Base-by-base conservation (phyloP, 352 stramenopile species). In the Phytophthora lateralis region DNA sequence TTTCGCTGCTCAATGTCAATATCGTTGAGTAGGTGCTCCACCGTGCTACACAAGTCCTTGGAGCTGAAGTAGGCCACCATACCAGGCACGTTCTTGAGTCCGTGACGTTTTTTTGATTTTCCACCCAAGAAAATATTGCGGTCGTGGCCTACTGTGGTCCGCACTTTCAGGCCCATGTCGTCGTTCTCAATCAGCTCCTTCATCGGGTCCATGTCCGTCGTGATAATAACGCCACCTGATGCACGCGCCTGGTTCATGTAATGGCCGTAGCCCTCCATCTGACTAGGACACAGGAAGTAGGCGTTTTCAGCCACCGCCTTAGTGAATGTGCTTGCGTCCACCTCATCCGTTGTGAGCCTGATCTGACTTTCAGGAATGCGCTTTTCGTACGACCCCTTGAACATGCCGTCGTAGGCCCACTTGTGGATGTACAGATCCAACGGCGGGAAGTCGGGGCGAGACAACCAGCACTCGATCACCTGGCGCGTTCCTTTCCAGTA, bases 201-300 rank as follows among this genome's bases (percentile, higher is more conserved):
- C 77, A 89, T 85, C 4, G 80, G 80, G 30, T 74, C 63, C 35
- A 78, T 35, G 45, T 89, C 63, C 1, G 80, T 78, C 2, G 77
- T 80, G 44, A 89, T 42, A 32, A 89, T 75, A 10, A 87, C 58
- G 8, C 66, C 80, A 6, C 80, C 75, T 0, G 75, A 63, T 15
- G 80, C 80, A 8, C 76, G 73, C 27, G 77, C 77, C 27, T 89
- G 80, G 57, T 89, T 89, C 60, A 89, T 77, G 58, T 89, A 89
- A 67, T 89, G 80, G 10, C 79, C 80, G 43, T 82, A 90, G 2
- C 78, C 81, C 61, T 90, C 81, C 65, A 75, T 74, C 21, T 63
- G 51, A 66, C 81, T 90, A n/a, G 81, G 67, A 51, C 81, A 90
- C 24, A 90, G 52, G 37, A 90, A 83, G 30, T 78, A 82, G 17